These are phyloP conservation scores for Leccinum holopus DNA, from an alignment of 1,284 basidiomycete species.

Conservation along the genomic window DNA sequence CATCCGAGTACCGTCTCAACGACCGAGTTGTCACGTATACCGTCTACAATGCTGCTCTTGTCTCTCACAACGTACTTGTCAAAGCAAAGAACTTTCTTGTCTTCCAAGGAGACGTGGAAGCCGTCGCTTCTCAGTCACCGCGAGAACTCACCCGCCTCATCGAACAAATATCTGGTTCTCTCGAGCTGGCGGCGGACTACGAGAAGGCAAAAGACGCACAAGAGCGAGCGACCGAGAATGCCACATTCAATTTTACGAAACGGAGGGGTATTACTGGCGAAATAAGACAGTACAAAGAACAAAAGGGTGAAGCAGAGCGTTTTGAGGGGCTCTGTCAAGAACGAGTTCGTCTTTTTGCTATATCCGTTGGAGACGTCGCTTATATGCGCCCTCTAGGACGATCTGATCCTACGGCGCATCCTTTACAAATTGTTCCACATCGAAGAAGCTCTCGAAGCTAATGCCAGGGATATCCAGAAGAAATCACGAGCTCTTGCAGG, in stretches of 20 bases:
- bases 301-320: constrained; percentile 90
- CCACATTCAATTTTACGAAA: constrained; percentile 92
- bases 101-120: constrained; percentile 99
- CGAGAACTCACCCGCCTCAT: constrained; percentile 89
- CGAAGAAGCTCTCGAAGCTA: constrained; percentile 73
- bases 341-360: constrained; percentile 46
- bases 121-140: constrained; percentile 93
- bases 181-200: constrained; percentile 88
- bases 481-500: constrained; percentile 71
- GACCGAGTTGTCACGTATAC: constrained; percentile 76
- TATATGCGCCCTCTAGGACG: constrained; percentile 53
- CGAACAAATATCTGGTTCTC: constrained; percentile 93
- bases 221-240: constrained; percentile 89
- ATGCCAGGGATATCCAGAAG: constrained; percentile 66
- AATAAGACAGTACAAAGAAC: constrained; percentile 97
- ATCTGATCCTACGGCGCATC: constrained; percentile 77
- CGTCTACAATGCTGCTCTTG: constrained; percentile 82
- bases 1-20: constrained; percentile 89
- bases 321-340: constrained; percentile 81
- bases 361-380: constrained; percentile 3
- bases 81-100: constrained; percentile 99
- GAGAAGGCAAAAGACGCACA: constrained; percentile 86
- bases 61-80: constrained; percentile 93
- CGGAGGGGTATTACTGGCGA: constrained; percentile 92
- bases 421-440: constrained; percentile 93